A percentile compares a stretch with the other conserved stretches of the same genome.
These are phyloP conservation scores for Tuber magnatum DNA, from an alignment of 495 filamentous ascomycete genomes.

Conservation along the genomic window DNA sequence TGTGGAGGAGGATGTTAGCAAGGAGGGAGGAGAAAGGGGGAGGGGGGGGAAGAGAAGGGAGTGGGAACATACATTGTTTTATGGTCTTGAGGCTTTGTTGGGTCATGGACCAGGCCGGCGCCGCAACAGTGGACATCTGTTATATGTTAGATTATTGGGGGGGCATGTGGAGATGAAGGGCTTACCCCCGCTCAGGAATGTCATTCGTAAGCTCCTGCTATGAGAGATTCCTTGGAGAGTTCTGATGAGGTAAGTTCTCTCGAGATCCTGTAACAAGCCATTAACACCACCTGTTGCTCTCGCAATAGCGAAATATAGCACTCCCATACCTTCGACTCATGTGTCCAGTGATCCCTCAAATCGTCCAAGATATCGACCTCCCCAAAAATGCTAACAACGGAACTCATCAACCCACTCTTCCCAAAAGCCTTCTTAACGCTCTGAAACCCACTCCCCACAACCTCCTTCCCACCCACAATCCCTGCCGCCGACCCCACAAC, in stretches of 20 bases:
- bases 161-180: constrained; percentile 20
- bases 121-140: constrained; percentile 78
- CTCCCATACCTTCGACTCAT: constrained; percentile 70
- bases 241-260: constrained; percentile 91
- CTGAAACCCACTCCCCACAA: constrained; percentile 83
- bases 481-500: constrained; percentile 89
- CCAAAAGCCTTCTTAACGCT: constrained; percentile 93
- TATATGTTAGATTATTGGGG: background rate
- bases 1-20: constrained; percentile 3
- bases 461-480: constrained; percentile 85
- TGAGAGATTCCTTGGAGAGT: constrained; percentile 90
- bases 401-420: constrained; percentile 88
- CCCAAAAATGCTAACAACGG: constrained; percentile 91
- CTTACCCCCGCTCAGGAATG: constrained; percentile 72
- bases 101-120: constrained; percentile 91
- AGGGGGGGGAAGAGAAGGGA: background rate
- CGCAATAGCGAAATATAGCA: background rate
- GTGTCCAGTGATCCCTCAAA: constrained; percentile 92
- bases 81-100: constrained; percentile 78
- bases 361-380: constrained; percentile 93
- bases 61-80: constrained; percentile 69
- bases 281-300: background rate
- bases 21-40: background rate
- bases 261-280: constrained; percentile 58
- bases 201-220: constrained; percentile 91